Evolutionary conservation across 108 stramenopile genomes (phyloP), one percentile per base, ranked within the genome.

Genomic region (Nitzschia sp.): DNA sequence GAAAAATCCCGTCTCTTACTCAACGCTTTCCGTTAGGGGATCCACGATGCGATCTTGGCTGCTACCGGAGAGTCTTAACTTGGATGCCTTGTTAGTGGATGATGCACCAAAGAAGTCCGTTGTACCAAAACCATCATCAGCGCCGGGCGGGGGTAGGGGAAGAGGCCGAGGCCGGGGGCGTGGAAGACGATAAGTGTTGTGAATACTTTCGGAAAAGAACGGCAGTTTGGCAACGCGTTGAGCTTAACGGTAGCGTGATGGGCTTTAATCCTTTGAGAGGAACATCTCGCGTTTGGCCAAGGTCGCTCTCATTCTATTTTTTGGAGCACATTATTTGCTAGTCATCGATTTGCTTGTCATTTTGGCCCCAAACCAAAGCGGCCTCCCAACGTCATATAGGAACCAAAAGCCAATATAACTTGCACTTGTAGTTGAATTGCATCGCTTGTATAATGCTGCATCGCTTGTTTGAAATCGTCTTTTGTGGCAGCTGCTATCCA

Each of bases 11-110:
- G 87, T 93, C 6, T 77, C 88, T 11, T 95, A 96, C 64, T 92
- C 96, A 59, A 95, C 95, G 56, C 85, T 98, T 56, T 86, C 85
- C 29, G 87, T 98, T 34, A 84, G 99, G 53, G 99, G 99, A 34
- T 95, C 90, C 68, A 98, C 94, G 38, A 96, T 99, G 68, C 67
- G 96, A 46, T 82, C 89, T 48, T 97, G 96, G 88, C 79, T 99
- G 28, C 83, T 99, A 25, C 99, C 99, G n/a, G 99, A 99, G 75
- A 82, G 85, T 34, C 72, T 99, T 29, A 98, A 99, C 82, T 79
- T 99, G 64, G 98, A 98, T 81, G 93, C 96, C 25, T 64, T 98
- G 24, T 79, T 99, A 69, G 94, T 99, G 5, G 99, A 99, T 62
- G 99, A 98, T 76, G 83, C 92, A 30, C 93, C 93, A 3, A 96